Evolutionary conservation across 177 flowering plant genomes (phyloP).

Genomic region (Vitis hybrid): DNA sequence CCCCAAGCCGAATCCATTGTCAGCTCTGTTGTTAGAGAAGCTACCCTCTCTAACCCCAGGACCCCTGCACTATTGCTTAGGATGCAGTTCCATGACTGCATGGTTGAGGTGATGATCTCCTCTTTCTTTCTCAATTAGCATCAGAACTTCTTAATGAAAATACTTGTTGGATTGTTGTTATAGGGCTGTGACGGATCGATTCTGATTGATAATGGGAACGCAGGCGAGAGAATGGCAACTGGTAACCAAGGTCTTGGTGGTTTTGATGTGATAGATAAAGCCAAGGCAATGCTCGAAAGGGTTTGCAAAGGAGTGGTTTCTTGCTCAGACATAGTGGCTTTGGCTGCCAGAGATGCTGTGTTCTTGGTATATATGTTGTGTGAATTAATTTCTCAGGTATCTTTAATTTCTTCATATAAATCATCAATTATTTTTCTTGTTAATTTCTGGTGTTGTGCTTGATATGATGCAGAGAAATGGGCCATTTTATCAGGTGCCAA

Average conservation of each 20-base stretch:
- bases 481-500: constrained; percentile 60
- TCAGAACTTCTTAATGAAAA: too few species aligned
- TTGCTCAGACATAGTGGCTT: constrained; percentile 66
- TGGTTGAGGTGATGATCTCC: constrained; percentile 29
- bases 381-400: too few species aligned
- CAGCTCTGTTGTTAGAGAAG: constrained; percentile 19
- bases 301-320: constrained; percentile 55
- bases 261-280: constrained; percentile 44
- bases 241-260: constrained; percentile 61
- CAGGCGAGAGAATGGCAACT: constrained; percentile 35
- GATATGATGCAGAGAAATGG: constrained; percentile 46
- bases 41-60: constrained; percentile 8
- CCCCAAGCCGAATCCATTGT: constrained; percentile 39
- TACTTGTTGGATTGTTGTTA: not conserved
- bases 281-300: constrained; percentile 44
- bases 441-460: too few species aligned
- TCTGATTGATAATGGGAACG: constrained; percentile 30
- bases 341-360: constrained; percentile 66
- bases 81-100: constrained; percentile 50
- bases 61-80: constrained; percentile 35
- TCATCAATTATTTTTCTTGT: too few species aligned
- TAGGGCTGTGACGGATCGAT: constrained; percentile 78
- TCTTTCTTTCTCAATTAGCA: not conserved
- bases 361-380: constrained; percentile 31
- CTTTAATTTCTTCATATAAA: too few species aligned